Conservation (phyloP, 2,329 filamentous ascomycete genomes). For the Xylaria sp. region DNA sequence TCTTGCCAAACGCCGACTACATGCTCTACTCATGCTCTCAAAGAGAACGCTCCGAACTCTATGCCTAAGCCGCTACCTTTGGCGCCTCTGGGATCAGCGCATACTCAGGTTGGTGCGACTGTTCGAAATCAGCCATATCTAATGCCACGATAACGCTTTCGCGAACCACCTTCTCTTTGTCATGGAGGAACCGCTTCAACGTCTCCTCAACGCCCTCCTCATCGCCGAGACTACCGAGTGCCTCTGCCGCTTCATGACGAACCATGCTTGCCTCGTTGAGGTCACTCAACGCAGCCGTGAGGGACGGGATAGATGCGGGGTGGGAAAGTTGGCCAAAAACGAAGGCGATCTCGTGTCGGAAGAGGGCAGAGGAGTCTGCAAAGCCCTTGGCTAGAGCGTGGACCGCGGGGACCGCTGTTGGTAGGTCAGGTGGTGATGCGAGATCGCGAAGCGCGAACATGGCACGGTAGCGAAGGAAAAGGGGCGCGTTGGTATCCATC, state of each 20-base stretch:
- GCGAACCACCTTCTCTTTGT: slow-evolving; percentile 91
- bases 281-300: slow-evolving; percentile 82
- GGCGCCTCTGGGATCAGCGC: slow-evolving; percentile 80
- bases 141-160: slow-evolving; percentile 95
- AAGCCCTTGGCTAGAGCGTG: slow-evolving; percentile 87
- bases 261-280: slow-evolving; percentile 93
- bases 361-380: slow-evolving; percentile 86
- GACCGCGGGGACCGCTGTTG: slow-evolving; percentile 88
- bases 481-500: slow-evolving; percentile 79
- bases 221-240: slow-evolving; percentile 90
- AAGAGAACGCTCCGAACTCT: slow-evolving; percentile 29
- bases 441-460: slow-evolving; percentile 98
- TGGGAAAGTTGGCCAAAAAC: slow-evolving; percentile 97
- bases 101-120: slow-evolving; percentile 88
- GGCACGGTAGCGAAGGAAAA: slow-evolving; percentile 94
- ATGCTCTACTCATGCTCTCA: slow-evolving; percentile 32
- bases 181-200: slow-evolving; percentile 84
- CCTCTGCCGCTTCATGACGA: slow-evolving; percentile 95
- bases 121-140: slow-evolving; percentile 98
- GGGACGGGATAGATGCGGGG: slow-evolving; percentile 93
- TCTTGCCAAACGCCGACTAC: slow-evolving; percentile 39
- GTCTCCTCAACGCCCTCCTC: slow-evolving; percentile 92
- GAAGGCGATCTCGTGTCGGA: slow-evolving; percentile 97
- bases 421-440: slow-evolving; percentile 89
- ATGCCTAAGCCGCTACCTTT: slow-evolving; percentile 52